phyloP scores from a whole-genome alignment of 1,284 basidiomycete species.

The Puccinia triticina region DNA sequence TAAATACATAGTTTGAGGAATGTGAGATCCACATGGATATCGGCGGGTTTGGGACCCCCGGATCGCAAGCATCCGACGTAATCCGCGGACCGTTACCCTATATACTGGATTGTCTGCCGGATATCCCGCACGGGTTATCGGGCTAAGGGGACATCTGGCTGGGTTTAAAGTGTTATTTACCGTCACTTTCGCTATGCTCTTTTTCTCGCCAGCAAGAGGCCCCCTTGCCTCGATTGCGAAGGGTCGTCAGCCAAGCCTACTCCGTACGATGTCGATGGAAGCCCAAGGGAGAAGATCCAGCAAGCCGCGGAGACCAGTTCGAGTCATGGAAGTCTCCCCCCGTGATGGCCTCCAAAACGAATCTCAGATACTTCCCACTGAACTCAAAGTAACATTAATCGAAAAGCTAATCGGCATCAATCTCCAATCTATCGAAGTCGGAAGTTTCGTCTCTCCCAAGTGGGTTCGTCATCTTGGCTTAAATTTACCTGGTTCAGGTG shows the following conservation, averaged over 20 bases:
- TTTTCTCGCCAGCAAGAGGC: not conserved
- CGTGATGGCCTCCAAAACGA: conserved; percentile 94
- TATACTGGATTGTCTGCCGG: too few species aligned
- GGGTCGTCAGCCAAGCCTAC: not conserved
- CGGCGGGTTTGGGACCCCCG: too few species aligned
- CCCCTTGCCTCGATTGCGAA: not conserved
- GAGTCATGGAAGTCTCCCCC: conserved; percentile 86
- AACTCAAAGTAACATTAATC: conserved; percentile 79
- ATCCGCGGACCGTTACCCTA: too few species aligned
- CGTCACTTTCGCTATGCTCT: not conserved
- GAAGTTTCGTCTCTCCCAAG: conserved; percentile 87
- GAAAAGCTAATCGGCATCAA: conserved; percentile 74
- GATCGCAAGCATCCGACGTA: too few species aligned
- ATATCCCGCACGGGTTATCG: too few species aligned
- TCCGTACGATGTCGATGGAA: conserved; percentile 8
- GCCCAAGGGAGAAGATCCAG: too few species aligned
- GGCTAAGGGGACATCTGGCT: too few species aligned
- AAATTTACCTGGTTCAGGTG: not conserved
- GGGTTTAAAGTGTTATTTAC: too few species aligned
- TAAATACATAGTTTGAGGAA: too few species aligned
- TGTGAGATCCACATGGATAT: too few species aligned
- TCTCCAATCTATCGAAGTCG: conserved; percentile 76
- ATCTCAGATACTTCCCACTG: conserved; percentile 70
- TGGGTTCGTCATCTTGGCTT: conserved; percentile 83
- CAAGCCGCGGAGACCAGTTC: conserved; percentile 14